Percentiles rank a stretch among this genome's conserved stretches.
These are phyloP conservation scores for Conoideocrella luteorostrata DNA, from an alignment of 2,329 filamentous ascomycete genomes.

Conservation along the genomic window DNA sequence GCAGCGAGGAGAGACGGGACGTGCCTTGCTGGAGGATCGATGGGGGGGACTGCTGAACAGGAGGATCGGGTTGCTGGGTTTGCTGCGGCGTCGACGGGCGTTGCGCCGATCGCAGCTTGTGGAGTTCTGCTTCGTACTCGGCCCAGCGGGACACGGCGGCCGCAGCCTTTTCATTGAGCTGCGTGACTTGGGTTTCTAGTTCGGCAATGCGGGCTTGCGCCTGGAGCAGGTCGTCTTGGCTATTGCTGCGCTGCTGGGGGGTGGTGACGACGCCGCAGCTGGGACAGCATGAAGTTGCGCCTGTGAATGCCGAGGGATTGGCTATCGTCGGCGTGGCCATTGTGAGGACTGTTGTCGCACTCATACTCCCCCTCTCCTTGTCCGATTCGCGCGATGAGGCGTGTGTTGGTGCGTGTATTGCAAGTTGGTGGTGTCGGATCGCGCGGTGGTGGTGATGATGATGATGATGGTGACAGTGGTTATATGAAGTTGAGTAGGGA, in stretches of 20 bases:
- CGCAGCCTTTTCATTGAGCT: constrained; percentile 65
- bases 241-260: constrained; percentile 11
- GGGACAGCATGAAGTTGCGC: constrained; percentile 37
- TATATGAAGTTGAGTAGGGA: no score
- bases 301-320: no score
- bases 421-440: no score
- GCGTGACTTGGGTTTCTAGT: constrained; percentile 62
- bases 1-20: constrained; percentile 38
- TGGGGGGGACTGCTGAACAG: constrained; percentile 18
- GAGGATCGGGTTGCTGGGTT: background rate
- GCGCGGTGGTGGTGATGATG: no score
- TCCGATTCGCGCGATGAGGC: no score
- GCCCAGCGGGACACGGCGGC: constrained; percentile 60
- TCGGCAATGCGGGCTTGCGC: constrained; percentile 59
- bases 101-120: constrained; percentile 43
- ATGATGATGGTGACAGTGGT: no score
- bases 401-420: no score
- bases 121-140: constrained; percentile 75
- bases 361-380: no score
- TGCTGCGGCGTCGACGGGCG: constrained; percentile 17
- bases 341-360: constrained; percentile 21
- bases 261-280: constrained; percentile 41
- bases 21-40: constrained; percentile 42
- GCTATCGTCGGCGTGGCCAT: constrained; percentile 27
- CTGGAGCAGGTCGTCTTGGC: constrained; percentile 37